phyloP scores from a whole-genome alignment of 306 rosid species.

The Cicer chorassanicum region DNA sequence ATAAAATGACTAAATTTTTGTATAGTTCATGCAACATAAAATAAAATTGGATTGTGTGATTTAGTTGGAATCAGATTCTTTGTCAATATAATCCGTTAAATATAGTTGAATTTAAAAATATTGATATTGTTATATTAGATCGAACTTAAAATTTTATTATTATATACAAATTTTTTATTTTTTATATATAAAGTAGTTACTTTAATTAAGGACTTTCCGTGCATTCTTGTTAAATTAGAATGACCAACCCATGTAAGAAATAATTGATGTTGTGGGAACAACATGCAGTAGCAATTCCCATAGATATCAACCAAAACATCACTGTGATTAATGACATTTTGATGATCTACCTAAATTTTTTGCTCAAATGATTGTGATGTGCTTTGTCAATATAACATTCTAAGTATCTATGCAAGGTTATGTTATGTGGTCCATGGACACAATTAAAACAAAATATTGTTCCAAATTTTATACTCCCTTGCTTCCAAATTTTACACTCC shows the following conservation, averaged over 20 bases:
- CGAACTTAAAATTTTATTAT: no score
- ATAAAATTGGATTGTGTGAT: slow-evolving; percentile 26
- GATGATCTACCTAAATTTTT: slow-evolving; percentile 26
- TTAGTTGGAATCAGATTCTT: slow-evolving; percentile 26
- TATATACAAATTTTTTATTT: no score
- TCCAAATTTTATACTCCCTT: not conserved
- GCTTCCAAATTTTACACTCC: no score
- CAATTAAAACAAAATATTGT: not conserved
- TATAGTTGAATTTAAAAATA: no score
- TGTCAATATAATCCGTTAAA: no score
- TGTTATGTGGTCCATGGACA: not conserved
- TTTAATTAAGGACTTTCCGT: not conserved
- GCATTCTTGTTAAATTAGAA: slow-evolving; percentile 29
- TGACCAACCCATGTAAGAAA: not conserved
- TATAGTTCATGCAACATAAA: not conserved
- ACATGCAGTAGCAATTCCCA: not conserved
- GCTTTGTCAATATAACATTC: slow-evolving; percentile 3
- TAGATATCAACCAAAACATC: slow-evolving; percentile 25
- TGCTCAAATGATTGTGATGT: slow-evolving; percentile 8
- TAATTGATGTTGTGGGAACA: slow-evolving; percentile 27
- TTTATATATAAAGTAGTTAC: not conserved
- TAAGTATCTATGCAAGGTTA: not conserved
- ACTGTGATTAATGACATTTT: slow-evolving; percentile 25
- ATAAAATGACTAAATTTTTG: not conserved
- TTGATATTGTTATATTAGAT: no score